Percentiles rank a stretch among this genome's conserved stretches.
Evolutionary conservation across 2,329 filamentous ascomycete genomes (phyloP).

Genomic region (Claviceps quebecensis): DNA sequence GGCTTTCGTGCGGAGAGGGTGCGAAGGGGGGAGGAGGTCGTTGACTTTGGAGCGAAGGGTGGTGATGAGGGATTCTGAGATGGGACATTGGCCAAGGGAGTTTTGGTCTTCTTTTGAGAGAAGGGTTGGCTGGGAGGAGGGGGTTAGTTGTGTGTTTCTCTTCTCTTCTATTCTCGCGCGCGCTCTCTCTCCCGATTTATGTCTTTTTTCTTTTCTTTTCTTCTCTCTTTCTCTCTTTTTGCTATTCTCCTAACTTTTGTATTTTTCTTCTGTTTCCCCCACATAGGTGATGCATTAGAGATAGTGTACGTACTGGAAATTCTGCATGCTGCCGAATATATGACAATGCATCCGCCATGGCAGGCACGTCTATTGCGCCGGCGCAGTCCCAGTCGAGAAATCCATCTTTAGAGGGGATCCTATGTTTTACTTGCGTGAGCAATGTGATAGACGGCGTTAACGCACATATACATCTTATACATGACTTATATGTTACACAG

Average conservation of each 20-base stretch:
- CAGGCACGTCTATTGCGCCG: constrained; percentile 57
- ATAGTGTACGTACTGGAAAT: constrained; percentile 26
- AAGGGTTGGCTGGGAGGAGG: constrained; percentile 13
- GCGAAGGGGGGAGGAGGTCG: constrained; percentile 30
- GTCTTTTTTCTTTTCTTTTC: no score
- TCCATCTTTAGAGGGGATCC: constrained; percentile 41
- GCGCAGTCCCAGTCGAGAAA: constrained; percentile 88
- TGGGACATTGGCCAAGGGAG: constrained; percentile 40
- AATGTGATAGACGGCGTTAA: neutral
- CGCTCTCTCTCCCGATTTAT: neutral
- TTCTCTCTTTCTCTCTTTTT: neutral
- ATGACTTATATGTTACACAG: neutral
- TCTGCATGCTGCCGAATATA: constrained; percentile 58
- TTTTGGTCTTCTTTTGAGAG: constrained; percentile 44
- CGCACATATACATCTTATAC: neutral
- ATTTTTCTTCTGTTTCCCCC: neutral
- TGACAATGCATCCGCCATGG: constrained; percentile 50
- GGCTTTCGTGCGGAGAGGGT: constrained; percentile 17
- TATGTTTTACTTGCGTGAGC: constrained; percentile 13
- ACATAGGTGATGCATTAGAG: no score
- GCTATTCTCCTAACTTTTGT: neutral
- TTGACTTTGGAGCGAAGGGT: constrained; percentile 32
- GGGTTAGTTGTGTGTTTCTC: neutral
- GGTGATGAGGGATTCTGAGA: constrained; percentile 32
- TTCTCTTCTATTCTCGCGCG: no score